Base-by-base conservation (phyloP, 192 early-diverging fungal species). In the Spizellomyces sp. region DNA sequence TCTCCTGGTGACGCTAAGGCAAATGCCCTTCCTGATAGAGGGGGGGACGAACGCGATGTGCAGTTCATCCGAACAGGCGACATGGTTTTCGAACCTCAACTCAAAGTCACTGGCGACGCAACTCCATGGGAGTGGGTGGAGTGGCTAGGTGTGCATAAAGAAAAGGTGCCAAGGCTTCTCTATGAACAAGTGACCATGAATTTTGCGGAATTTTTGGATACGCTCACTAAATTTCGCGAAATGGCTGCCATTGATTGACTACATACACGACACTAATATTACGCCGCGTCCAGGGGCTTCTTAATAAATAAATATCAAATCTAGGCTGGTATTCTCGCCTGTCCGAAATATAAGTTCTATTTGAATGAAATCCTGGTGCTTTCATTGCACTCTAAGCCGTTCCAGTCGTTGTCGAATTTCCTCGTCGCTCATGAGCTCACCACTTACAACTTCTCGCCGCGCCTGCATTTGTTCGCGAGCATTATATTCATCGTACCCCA, bases 51-150 rank as follows among this genome's bases (percentile, higher is more conserved):
- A 9, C 15, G 19, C 17, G 64, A 65, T 15, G 10, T 74, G 15
- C 42, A 17, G 17, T 79, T 79, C 46, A 14, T 73, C 7, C 65
- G 59, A 14, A 79, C 55, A 22, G 78, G 77, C 15, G 75, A 78
- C 17, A 67, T 80, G 66, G 66, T 71, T 48, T 84, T 84, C 70
- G 83, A 84, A 45, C 83, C 83, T 14, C 83, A 82, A 64, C 69
- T 84, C 0, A 83, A 82, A 58, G 78, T 84, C 48, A 84, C 83
- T 7, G 83, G 83, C 14, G 83, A 84, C 52, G 83, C 83, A 36
- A 84, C 80, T 9, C 81, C 83, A 46, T 69, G 74, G 58, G 80
- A 84, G 54, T 72, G 77, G 68, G 77, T 84, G 55, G 68, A 84
- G 44, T 83, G 81, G 78, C 74, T 84, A 8, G 83, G 80, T 9